A percentile compares a stretch with the other conserved stretches of the same genome.
Conservation (phyloP, 768 basidiomycete species). For the Lactarius akahatsu region DNA sequence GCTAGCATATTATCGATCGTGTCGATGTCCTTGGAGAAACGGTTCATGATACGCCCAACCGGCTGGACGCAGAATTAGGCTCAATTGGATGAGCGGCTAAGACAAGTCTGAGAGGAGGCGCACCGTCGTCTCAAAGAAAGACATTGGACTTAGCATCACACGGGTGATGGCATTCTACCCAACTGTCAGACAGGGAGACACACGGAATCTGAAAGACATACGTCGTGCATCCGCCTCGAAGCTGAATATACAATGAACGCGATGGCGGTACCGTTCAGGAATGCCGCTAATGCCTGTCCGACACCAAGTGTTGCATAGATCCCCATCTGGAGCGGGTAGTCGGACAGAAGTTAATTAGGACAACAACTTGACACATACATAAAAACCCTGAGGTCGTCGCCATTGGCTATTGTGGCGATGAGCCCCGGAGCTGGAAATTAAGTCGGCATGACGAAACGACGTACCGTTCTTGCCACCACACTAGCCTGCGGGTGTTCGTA, state of each 20-base stretch:
- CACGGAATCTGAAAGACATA: constrained; percentile 31
- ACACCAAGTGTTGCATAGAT: constrained; percentile 75
- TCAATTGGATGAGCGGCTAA: constrained; percentile 15
- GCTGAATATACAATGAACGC: constrained; percentile 76
- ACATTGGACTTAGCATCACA: constrained; percentile 84
- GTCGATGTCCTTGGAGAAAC: constrained; percentile 86
- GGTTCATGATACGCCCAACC: constrained; percentile 85
- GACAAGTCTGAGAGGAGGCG: constrained; percentile 25
- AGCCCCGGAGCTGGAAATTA: constrained; percentile 10
- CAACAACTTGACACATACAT: constrained; percentile 47
- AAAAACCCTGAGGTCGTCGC: constrained; percentile 63
- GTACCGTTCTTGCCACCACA: constrained; percentile 79
- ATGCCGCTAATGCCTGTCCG: constrained; percentile 63
- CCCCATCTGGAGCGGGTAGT: constrained; percentile 57
- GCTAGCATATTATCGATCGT: constrained; percentile 75
- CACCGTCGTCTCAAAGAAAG: constrained; percentile 86
- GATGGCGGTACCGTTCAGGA: constrained; percentile 63
- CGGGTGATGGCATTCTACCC: constrained; percentile 57
- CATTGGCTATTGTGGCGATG: constrained; percentile 46
- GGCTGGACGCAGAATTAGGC: constrained; percentile 44
- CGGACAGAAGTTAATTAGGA: not conserved
- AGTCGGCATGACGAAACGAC: constrained; percentile 26
- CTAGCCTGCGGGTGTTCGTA: constrained; percentile 49
- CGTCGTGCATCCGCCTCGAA: constrained; percentile 65
- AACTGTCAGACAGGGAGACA: not conserved